Conservation (phyloP, 805 yeast species). For the Cyberlindnera mississippiensis region DNA sequence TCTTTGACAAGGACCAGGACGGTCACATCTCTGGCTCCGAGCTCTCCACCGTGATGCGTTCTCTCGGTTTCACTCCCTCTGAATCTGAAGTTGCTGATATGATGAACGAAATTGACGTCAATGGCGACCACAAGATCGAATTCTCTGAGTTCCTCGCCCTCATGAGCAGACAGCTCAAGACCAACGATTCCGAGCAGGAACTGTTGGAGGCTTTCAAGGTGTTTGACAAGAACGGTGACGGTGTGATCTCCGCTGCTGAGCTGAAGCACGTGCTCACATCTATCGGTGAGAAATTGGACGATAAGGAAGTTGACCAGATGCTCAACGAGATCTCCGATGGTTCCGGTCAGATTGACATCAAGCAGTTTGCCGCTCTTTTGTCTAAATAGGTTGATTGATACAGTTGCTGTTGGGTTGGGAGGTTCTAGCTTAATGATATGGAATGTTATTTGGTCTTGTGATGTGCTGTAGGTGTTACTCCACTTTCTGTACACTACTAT, state of each 20-base stretch:
- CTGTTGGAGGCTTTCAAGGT: slow-evolving; percentile 97
- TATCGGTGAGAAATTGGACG: slow-evolving; percentile 94
- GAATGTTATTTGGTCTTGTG: too few relatives aligned
- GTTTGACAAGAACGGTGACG: slow-evolving; percentile 92
- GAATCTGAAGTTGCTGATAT: slow-evolving; percentile 94
- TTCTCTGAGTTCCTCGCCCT: slow-evolving; percentile 78
- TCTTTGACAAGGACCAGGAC: slow-evolving; percentile 94
- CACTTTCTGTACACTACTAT: too few relatives aligned
- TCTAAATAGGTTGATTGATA: slow-evolving; percentile 47
- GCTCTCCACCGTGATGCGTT: slow-evolving; percentile 97
- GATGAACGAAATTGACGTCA: slow-evolving; percentile 95
- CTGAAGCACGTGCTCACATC: slow-evolving; percentile 95
- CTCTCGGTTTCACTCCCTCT: slow-evolving; percentile 96
- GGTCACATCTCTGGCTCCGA: slow-evolving; percentile 96
- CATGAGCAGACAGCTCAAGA: slow-evolving; percentile 85
- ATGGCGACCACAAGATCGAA: slow-evolving; percentile 87
- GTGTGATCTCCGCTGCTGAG: slow-evolving; percentile 94
- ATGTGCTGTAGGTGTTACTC: too few relatives aligned
- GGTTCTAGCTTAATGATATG: too few relatives aligned
- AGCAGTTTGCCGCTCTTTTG: slow-evolving; percentile 90
- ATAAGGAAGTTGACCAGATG: slow-evolving; percentile 97
- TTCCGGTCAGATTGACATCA: slow-evolving; percentile 95
- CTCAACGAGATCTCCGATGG: slow-evolving; percentile 92
- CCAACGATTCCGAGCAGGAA: slow-evolving; percentile 96
- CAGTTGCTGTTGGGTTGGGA: too few relatives aligned